Evolutionary conservation across 2,329 filamentous ascomycete species (phyloP).

Genomic region (Aspergillus sergii): DNA sequence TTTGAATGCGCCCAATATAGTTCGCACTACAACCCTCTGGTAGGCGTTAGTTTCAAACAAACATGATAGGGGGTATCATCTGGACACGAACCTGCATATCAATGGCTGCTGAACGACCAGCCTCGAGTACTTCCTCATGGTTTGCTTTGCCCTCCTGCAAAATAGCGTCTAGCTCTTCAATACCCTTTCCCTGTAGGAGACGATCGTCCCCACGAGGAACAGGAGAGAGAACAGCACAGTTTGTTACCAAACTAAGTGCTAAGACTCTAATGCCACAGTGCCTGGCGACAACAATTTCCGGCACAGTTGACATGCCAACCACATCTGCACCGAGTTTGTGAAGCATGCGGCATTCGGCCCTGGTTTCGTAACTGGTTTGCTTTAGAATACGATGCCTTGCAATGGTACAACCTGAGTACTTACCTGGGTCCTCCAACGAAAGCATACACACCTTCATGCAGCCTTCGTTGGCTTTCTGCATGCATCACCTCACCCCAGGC

Average conservation of each 20-base stretch:
- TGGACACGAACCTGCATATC: slow-evolving; percentile 61
- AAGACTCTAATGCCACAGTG: slow-evolving; percentile 66
- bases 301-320: slow-evolving; percentile 72
- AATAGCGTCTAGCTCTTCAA: slow-evolving; percentile 55
- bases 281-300: slow-evolving; percentile 67
- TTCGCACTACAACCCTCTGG: slow-evolving; percentile 41
- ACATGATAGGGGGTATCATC: not conserved
- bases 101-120: slow-evolving; percentile 60
- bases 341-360: slow-evolving; percentile 66
- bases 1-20: slow-evolving; percentile 34
- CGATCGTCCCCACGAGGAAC: slow-evolving; percentile 61
- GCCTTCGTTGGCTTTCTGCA: slow-evolving; percentile 49
- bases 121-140: slow-evolving; percentile 67
- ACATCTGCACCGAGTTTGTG: slow-evolving; percentile 64
- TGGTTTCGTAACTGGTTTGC: slow-evolving; percentile 60
- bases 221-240: slow-evolving; percentile 62
- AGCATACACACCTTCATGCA: slow-evolving; percentile 69
- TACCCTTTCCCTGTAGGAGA: slow-evolving; percentile 53
- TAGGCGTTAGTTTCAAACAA: slow-evolving; percentile 22
- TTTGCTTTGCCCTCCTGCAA: slow-evolving; percentile 63
- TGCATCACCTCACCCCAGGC: slow-evolving; percentile 56
- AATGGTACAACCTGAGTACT: slow-evolving; percentile 21
- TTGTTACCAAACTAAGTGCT: slow-evolving; percentile 68
- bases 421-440: slow-evolving; percentile 65
- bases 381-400: not conserved